Evolutionary conservation across 108 stramenopile species (phyloP).

Genomic region (Heterococcus sp.): DNA sequence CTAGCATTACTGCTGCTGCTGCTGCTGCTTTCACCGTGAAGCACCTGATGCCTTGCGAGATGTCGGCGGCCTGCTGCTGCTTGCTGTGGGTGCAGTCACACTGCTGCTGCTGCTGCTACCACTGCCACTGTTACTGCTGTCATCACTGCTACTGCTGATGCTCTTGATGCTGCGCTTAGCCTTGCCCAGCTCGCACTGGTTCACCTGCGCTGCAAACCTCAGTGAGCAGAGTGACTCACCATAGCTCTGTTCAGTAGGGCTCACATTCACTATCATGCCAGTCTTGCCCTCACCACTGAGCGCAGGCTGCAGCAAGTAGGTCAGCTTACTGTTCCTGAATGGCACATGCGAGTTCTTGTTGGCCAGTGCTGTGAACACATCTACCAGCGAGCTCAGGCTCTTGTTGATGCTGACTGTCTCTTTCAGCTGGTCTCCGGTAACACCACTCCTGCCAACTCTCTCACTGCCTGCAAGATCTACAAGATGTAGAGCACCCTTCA

Average conservation of each 20-base stretch:
- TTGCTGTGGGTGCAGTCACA: no score
- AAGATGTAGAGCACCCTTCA: constrained; percentile 25
- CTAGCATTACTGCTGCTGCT: no score
- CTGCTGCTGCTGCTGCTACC: no score
- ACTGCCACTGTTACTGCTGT: no score
- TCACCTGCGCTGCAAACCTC: constrained; percentile 58
- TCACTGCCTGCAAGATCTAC: constrained; percentile 91
- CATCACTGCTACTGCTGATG: no score
- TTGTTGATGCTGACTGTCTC: constrained; percentile 66
- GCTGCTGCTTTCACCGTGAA: no score
- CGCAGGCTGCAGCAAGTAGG: constrained; percentile 56
- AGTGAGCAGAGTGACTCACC: constrained; percentile 59
- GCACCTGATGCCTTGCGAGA: no score
- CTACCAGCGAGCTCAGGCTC: constrained; percentile 58
- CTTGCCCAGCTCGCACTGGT: constrained; percentile 50
- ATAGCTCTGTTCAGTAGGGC: constrained; percentile 51
- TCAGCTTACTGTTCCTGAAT: constrained; percentile 63
- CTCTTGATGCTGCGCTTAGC: no score
- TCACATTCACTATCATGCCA: constrained; percentile 64
- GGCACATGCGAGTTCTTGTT: constrained; percentile 57
- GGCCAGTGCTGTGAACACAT: constrained; percentile 63
- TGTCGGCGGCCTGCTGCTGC: no score
- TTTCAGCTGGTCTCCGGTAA: constrained; percentile 11
- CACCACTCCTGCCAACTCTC: constrained; percentile 53
- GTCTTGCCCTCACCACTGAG: constrained; percentile 55